Base-by-base conservation (phyloP, 805 yeast species). In the Sugiyamaella chiloensis region DNA sequence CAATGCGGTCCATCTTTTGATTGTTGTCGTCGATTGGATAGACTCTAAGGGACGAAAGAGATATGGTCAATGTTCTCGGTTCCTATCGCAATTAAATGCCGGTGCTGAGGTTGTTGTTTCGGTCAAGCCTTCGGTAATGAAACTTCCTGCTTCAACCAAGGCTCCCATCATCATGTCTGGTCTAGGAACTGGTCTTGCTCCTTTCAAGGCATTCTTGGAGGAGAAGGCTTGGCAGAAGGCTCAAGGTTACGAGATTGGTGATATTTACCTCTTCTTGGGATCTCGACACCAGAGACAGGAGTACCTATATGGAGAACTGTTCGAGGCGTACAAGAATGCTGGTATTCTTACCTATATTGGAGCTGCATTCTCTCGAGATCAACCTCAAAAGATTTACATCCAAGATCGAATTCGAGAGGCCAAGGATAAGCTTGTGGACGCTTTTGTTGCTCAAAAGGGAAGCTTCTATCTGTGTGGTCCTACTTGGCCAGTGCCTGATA, bases 401-500 rank as follows among this genome's bases (percentile, higher is more conserved):
- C 98, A 91, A 70, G 97, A 91, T 69, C 81, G 85, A 66, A 91
- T 91, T 65, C 79, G 89, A 62, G 87, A 88, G 65, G 78, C 80
- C 50, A 70, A 87, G 60, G 76, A 73, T 44, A 83, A 79, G 37
- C 76, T 91, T 67, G 85, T 85, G 41, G 86, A 80, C 36, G 90
- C 96, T 43, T 80, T 91, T 67, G 84, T 82, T 37, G 70, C 73
- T 54, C 76, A 89, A 70, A 72, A 83, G 49, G 98, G 98, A 49
- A 83, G 89, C 21, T 91, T 91, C 79, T 91, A 91, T 72, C 76
- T 91, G 65, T 91, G 98, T 80, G 98, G 98, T 53, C 98, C 98
- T 36, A 91, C 97, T 1, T 91, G 98, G 98, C 98, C 98, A 27
- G 97, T 91, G 62, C 96, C 98, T 8, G 96, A 90, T 66, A 86